phyloP scores from a whole-genome alignment of 371 early-diverging fungal species.

The Mucor indicus region DNA sequence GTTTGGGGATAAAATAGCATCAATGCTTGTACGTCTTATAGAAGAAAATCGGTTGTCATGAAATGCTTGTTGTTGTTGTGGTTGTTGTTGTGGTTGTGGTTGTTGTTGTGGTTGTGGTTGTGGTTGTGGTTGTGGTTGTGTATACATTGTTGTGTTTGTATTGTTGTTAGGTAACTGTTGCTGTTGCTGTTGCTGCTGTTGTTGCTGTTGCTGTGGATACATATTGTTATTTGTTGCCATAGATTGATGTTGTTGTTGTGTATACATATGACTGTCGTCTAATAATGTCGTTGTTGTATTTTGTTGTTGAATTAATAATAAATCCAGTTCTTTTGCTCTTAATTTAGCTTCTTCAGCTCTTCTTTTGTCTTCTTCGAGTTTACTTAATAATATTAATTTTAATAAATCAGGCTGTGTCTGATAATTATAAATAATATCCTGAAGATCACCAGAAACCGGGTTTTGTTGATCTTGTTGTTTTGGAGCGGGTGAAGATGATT shows the following conservation, averaged over 20 bases:
- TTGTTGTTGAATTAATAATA: constrained; percentile 32
- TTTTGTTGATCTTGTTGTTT: constrained; percentile 16
- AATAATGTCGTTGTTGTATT: too few relatives aligned
- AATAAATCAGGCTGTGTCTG: constrained; percentile 61
- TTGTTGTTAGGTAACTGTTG: constrained; percentile 3
- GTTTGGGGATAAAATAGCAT: constrained; percentile 25
- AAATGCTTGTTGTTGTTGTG: background rate
- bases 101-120: background rate
- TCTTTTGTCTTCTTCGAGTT: constrained; percentile 65
- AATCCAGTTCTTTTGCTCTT: constrained; percentile 43
- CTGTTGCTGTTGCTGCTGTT: too few relatives aligned
- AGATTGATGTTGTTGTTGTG: too few relatives aligned
- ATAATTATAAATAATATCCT: constrained; percentile 55
- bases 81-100: background rate
- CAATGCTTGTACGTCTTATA: constrained; percentile 29
- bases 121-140: background rate
- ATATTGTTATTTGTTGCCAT: too few relatives aligned
- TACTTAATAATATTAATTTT: constrained; percentile 57
- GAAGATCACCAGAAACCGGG: constrained; percentile 40
- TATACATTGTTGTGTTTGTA: background rate
- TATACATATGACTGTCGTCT: too few relatives aligned
- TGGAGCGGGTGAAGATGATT: constrained; percentile 2
- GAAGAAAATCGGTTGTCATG: background rate
- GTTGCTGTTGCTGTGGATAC: too few relatives aligned
- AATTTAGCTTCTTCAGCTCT: constrained; percentile 50